Base-by-base conservation (phyloP, 2,329 filamentous ascomycete genomes). In the Trichoderma arundinaceum region DNA sequence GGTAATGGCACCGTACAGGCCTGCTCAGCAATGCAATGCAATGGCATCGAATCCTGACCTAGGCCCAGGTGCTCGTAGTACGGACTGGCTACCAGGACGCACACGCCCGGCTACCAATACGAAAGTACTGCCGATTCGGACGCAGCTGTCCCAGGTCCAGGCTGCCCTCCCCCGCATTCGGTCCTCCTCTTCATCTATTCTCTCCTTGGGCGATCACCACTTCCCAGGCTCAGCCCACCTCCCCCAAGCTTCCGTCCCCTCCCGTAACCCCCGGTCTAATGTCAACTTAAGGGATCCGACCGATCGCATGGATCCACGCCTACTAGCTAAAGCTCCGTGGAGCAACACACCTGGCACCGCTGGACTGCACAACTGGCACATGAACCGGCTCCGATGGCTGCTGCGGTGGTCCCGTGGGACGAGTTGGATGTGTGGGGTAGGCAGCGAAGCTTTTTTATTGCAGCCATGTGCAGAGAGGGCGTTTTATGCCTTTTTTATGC, bases 221-320 rank as follows among this genome's bases (percentile, higher is more conserved):
- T 54, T 44, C 48, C 46, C 54, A 65, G 54, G n/a, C 63, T 60
- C 48, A 59, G 63, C 63, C 63, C 64, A 61, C 65, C 65, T 51
- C 59, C 64, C 44, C 58, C 59, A 66, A 66, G 58, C 59, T 63
- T 63, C 65, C 65, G 65, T 66, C 65, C 59, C 52, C 65, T 66
- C 65, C 65, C 65, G 65, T 51, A 53, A n/a, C 41, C 65, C 65
- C 58, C 51, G 59, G 59, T 62, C 48, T 53, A 62, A 53, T 53
- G 59, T 62, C 56, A 32, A 44, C 41, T 28, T 49, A 46, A 62
- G 59, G 51, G 65, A 66, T 58, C 51, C 65, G 61, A 66, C 44
- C 65, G 65, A 66, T 66, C 65, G 65, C 65, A 64, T 64, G 59
- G 59, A 64, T 66, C 65, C 65, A 66, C 65, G 59, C 48, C 52